These are phyloP conservation scores for Arabis hirsuta DNA, from an alignment of 345 rosid species.

Conservation along the genomic window DNA sequence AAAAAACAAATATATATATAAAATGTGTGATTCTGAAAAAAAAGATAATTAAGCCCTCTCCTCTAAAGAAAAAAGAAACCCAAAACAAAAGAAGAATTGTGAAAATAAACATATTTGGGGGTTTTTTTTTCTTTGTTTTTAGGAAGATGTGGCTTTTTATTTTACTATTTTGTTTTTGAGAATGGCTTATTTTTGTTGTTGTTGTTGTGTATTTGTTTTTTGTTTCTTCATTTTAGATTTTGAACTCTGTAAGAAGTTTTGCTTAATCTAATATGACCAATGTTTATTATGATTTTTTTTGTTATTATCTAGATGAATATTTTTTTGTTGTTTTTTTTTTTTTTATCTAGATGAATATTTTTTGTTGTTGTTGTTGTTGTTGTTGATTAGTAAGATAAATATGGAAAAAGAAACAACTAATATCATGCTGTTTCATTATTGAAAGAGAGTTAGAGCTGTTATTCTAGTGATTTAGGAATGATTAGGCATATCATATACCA, in stretches of 20 bases:
- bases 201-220: constrained; percentile 14
- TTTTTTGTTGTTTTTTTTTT: neutral
- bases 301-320: neutral
- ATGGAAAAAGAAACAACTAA: constrained; percentile 27
- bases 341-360: neutral
- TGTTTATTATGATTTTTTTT: constrained; percentile 22
- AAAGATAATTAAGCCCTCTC: constrained; percentile 60
- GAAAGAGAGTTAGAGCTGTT: constrained; percentile 41
- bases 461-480: constrained; percentile 29
- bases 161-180: constrained; percentile 30
- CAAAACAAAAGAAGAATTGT: constrained; percentile 12
- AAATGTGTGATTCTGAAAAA: neutral
- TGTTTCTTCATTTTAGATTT: constrained; percentile 32
- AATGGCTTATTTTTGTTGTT: constrained; percentile 29
- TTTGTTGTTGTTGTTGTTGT: neutral
- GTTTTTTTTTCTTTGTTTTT: constrained; percentile 38
- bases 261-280: constrained; percentile 40
- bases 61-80: constrained; percentile 20
- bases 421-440: constrained; percentile 38
- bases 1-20: constrained; percentile 26
- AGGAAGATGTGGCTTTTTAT: constrained; percentile 65
- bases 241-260: constrained; percentile 45
- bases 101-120: constrained; percentile 15
- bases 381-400: constrained; percentile 18
- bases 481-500: constrained; percentile 34